These are phyloP conservation scores for Mallotus repandus DNA, from an alignment of 441 rosid species.

Conservation along the genomic window DNA sequence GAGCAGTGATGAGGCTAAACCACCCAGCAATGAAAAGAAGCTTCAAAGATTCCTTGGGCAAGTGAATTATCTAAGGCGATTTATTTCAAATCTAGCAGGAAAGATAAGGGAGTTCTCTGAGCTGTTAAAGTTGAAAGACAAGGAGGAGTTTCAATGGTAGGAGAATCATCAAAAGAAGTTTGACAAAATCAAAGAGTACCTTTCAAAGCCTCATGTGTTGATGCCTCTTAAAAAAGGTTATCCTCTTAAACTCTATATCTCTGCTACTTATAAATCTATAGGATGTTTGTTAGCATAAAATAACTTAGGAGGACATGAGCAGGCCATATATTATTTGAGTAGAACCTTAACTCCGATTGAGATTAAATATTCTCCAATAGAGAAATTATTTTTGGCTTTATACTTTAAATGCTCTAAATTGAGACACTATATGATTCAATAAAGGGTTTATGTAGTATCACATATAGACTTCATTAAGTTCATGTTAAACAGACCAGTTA, in stretches of 20 bases:
- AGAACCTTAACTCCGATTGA: not conserved
- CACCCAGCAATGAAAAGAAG: too few species aligned
- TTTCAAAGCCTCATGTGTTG: not conserved
- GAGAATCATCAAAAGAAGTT: too few species aligned
- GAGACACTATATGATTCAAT: not conserved
- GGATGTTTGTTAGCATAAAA: too few species aligned
- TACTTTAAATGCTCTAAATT: constrained; percentile 1
- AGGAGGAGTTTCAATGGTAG: not conserved
- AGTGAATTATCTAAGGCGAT: too few species aligned
- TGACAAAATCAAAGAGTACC: not conserved
- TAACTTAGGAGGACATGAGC: too few species aligned
- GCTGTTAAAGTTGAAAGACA: not conserved
- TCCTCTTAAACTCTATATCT: too few species aligned
- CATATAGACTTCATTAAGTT: not conserved
- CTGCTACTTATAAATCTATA: too few species aligned
- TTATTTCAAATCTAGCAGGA: not conserved
- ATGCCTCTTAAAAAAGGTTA: too few species aligned
- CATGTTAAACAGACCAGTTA: not conserved
- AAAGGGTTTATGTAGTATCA: not conserved
- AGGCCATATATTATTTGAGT: not conserved
- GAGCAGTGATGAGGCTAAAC: too few species aligned
- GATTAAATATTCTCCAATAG: not conserved
- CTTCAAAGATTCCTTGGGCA: too few species aligned
- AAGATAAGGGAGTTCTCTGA: not conserved
- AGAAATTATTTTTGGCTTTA: not conserved